Percentiles rank a stretch among this genome's conserved stretches.
Evolutionary conservation across 169 alveolate genomes (phyloP).

Genomic region (Plasmodium reichenowi): DNA sequence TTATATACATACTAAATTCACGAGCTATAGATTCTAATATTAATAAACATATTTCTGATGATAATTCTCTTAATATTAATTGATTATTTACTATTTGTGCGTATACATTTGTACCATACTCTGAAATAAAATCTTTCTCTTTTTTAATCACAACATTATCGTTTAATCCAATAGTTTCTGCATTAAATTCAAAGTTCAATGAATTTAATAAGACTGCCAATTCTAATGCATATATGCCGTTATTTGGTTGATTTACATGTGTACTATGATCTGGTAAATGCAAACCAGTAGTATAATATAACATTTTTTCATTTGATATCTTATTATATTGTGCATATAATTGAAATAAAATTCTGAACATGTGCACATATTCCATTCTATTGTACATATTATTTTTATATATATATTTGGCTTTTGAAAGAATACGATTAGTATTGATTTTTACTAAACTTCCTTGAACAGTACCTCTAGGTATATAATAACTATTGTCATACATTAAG

Average conservation of each 20-base stretch:
- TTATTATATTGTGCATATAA: conserved; percentile 10
- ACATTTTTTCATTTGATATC: conserved; percentile 51
- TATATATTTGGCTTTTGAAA: conserved; percentile 27
- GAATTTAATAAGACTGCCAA: conserved; percentile 69
- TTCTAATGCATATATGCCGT: conserved; percentile 49
- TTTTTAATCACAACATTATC: conserved; percentile 5
- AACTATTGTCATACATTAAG: conserved; percentile 24
- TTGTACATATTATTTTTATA: conserved; percentile 43
- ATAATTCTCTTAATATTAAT: conserved; percentile 39
- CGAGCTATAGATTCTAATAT: conserved; percentile 34
- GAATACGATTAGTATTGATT: conserved; percentile 15
- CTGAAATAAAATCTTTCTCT: conserved; percentile 18
- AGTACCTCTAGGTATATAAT: conserved; percentile 15
- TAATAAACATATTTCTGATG: conserved; percentile 50
- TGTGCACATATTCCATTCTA: conserved; percentile 68
- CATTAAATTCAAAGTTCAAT: conserved; percentile 26
- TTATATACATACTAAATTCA: conserved; percentile 27
- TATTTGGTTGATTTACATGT: not conserved
- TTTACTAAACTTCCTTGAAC: conserved; percentile 30
- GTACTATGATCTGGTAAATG: not conserved
- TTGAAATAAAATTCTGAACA: conserved; percentile 56
- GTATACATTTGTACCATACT: conserved; percentile 4
- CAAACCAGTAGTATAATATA: conserved; percentile 44
- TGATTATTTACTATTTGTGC: conserved; percentile 28
- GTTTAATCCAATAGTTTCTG: conserved; percentile 30